Evolutionary conservation across 1,284 basidiomycete genomes (phyloP), one percentile per base, ranked within the genome.

Genomic region (Puccinia coronata): DNA sequence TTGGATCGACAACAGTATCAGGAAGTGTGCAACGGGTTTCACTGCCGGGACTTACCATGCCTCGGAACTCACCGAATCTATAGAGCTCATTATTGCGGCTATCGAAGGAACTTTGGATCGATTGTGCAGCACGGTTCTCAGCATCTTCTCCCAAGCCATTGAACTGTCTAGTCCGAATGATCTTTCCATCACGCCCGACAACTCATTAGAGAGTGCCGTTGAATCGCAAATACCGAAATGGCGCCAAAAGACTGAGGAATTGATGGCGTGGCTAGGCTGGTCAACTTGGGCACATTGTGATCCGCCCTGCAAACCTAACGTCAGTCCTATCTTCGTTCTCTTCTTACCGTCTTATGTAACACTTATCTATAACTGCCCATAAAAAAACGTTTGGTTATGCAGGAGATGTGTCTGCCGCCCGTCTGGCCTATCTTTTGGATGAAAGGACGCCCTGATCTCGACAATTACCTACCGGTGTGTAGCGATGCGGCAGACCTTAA

Each of bases 261-360:
- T 76, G 34, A 63, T 76, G 36, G 31, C 28, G 34, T 76, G 73
- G 73, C 57, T 76, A 23, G 57, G 51, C 18, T 75, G 72, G 72
- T 34, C 72, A 8, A 63, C 41, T 8, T 53, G 59, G 41, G 41
- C 25, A 4, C 49, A 76, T 34, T 76, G 73, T 65, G 59, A 76
- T 25, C 73, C 73, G n/a, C 34, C 28, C 36, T 76, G 73, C 43
- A 49, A 53, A 47, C 8, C 36, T 14, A 65, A 76, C 47, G 73
- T 76, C 6, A 53, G 41, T 3, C 25, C 41, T 28, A 4, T 34
- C 5, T 18, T 12, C 43, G 2, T 71, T 28, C 1, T 36, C 31
- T 47, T 73, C 25, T 43, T 36, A 6, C 20, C 14, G 20, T 43
- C 11, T 47, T 20, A n/a, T n/a, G 36, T 70, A 25, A n/a, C 16